Conservation (phyloP, 345 rosid species). For the Populus deltoides region DNA sequence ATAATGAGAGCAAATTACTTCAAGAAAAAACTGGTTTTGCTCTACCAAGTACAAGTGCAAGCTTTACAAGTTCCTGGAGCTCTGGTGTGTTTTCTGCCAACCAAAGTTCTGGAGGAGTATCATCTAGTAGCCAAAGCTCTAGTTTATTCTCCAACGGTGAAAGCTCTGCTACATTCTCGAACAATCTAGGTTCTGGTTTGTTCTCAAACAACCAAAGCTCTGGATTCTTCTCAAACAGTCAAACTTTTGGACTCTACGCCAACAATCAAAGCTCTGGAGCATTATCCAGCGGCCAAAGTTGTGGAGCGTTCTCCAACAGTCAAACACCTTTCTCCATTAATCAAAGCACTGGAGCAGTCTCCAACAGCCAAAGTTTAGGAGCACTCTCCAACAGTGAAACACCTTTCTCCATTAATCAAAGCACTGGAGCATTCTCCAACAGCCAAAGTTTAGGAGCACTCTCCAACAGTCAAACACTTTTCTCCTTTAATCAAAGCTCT, state of each 20-base stretch:
- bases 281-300: constrained; percentile 12
- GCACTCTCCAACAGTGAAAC: constrained; percentile 6
- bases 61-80: constrained; percentile 28
- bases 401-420: constrained; percentile 11
- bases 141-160: constrained; percentile 9
- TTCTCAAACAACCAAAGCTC: constrained; percentile 21
- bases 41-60: constrained; percentile 25
- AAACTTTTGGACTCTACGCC: background rate
- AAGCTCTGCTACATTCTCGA: constrained; percentile 12
- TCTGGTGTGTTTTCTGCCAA: constrained; percentile 29
- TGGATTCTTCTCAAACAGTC: constrained; percentile 11
- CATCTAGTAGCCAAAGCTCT: constrained; percentile 19
- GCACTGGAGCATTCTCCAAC: constrained; percentile 11
- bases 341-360: constrained; percentile 10
- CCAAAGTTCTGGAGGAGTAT: constrained; percentile 20
- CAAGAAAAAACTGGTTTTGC: constrained; percentile 35
- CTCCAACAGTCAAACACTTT: constrained; percentile 2
- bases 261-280: constrained; percentile 10
- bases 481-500: constrained; percentile 11
- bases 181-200: constrained; percentile 16
- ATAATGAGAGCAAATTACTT: constrained; percentile 32
- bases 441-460: constrained; percentile 12
- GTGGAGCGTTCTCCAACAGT: constrained; percentile 4
- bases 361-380: constrained; percentile 15
- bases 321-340: constrained; percentile 12